Evolutionary conservation across 2,329 filamentous ascomycete genomes (phyloP), one percentile per base, ranked within the genome.

Genomic region (Ophiostoma triangulosporum): DNA sequence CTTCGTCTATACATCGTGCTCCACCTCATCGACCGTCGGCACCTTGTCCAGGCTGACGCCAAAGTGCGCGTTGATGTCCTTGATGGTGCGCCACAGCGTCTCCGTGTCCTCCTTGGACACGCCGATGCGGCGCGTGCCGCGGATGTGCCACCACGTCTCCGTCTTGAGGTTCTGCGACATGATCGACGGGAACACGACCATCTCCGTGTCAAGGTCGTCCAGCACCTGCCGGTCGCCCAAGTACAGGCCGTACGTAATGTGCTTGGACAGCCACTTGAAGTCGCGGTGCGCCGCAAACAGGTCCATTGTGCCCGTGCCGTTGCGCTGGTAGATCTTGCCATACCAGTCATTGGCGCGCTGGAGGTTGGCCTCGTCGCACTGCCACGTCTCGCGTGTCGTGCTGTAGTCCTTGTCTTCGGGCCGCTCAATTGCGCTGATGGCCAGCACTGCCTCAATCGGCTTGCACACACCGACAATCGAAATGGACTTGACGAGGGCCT

Each of bases 391-490:
- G 58, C 80, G 73, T 3, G 75, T 77, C 54, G 66, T 68, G 4
- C 66, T 71, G 53, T 70, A 76, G 59, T 84, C 80, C 51, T 71
- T 74, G 59, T 84, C 80, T 61, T 81, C 78, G 0, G 62, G 59
- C 5, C 58, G 58, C 58, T 80, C 77, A 9, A 76, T 62, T 15
- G 69, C 66, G 54, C 65, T 68, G 52, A 82, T 80, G n/a, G 72
- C 68, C 7, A 81, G 68, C 43, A 82, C 74, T 1, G 77, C 73
- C 59, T 82, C 78, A 4, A 84, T 64, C 7, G 79, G 78, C 60
- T 81, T 83, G 63, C 77, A 80, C 0, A 83, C 77, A 0, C 81
- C 81, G 15, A 81, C 70, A 2, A 83, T 67, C 12, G 69, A 68
- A 11, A 79, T 69, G n/a, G 71, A 65, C 64, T 84, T 83, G 55